Evolutionary conservation across 1,284 basidiomycete species (phyloP), one percentile per base, ranked within the genome.

Genomic region (Exsudoporus floridanus): DNA sequence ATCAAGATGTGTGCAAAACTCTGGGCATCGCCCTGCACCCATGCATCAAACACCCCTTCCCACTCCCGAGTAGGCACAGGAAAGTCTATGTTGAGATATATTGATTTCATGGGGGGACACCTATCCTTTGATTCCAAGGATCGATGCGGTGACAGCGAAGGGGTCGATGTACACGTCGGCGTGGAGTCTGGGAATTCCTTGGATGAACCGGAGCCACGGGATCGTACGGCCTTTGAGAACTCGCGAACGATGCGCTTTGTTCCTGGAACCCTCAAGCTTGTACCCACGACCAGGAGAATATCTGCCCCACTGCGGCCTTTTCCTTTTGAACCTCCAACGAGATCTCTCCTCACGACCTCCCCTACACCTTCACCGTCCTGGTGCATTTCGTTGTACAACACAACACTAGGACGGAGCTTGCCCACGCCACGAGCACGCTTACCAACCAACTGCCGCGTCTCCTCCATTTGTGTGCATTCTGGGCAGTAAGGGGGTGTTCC

Each of bases 171-270:
- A 46, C 63, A 56, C 44, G 47, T 56, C 2, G 52, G 50, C 3
- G 65, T 57, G 33, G 65, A 62, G 18, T 60, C 56, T 31, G 61
- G 36, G 7, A 56, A 49, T 25, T 66, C 69, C 54, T 62, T 62
- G 12, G 70, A 62, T 25, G 69, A 37, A 42, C 39, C 33, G 5
- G 57, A 49, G 4, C 72, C 72, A 34, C 83, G 76, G 10, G 78
- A 75, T 55, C 78, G 80, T 28, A 91, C 83, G 10, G 90, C 88
- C 71, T 92, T 94, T 28, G 91, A 80, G 70, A 97, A 92, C 70
- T 97, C 93, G 56, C 92, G 83, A 28, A 96, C 92, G 66, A 98
- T 91, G 57, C 91, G 79, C 72, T 96, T 97, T 45, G 94, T 95
- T 10, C 94, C 94, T 2, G 92, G 93, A 9, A 98, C 91, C 59